Evolutionary conservation across 108 stramenopile species (phyloP), one percentile per base, ranked within the genome.

Genomic region (Cyclostephanos invisitatus): DNA sequence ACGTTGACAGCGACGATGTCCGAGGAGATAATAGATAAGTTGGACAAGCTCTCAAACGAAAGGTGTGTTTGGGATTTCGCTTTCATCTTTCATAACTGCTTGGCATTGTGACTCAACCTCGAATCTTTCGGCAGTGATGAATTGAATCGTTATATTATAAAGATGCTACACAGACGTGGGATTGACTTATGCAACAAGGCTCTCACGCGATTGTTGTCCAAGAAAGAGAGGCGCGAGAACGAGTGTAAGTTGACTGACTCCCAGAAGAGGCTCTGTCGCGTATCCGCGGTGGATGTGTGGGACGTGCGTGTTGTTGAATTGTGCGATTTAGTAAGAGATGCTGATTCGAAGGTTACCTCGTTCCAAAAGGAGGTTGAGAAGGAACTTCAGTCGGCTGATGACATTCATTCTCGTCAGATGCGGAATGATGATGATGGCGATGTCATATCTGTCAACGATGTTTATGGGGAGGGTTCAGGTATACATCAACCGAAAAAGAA

Each of bases 361-460:
- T 59, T 59, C 32, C 58, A 59, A 15, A 59, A 59, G 35, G 58
- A 59, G 29, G 58, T 59, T 2, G 58, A 59, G 29, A 59, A 59
- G 17, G 58, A 36, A 17, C 35, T 59, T 35, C 58, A 59, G 32
- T 18, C 29, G 18, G 58, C 4, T 35, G 14, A 7, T n/a, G 29
- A 28, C 5, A 12, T 37, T 59, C 5, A 17, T 59, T 12, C 5
- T 18, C 12, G 15, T 36, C n/a, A 11, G 27, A 32, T 5, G 27
- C 29, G 4, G 0, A 36, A 12, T 28, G 14, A 35, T 28, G 15
- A 18, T 59, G 58, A 6, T 59, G 35, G 14, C 18, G 58, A 59
- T 36, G 11, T 29, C 35, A 35, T 59, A 14, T 35, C 58, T 15
- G 58, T 22, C 27, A 57, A 25, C 24, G 56, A 9, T 28, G 1